Evolutionary conservation across 805 yeast genomes (phyloP).

Genomic region (Saccharomycopsis sp.): DNA sequence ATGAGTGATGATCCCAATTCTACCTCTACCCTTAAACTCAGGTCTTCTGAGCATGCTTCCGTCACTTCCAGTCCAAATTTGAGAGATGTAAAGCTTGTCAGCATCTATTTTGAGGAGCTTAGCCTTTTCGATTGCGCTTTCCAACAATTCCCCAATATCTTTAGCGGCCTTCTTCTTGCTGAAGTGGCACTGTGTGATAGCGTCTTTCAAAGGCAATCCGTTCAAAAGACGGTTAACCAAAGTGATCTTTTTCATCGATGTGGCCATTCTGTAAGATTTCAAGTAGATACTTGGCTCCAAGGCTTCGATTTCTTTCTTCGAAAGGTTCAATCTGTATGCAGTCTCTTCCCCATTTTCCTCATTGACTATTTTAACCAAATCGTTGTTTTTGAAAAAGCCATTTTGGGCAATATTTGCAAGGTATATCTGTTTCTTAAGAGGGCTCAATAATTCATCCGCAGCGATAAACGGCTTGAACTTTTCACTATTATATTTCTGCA

Average conservation of each 20-base stretch:
- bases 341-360: conserved; percentile 31
- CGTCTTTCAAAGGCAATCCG: conserved; percentile 62
- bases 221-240: conserved; percentile 70
- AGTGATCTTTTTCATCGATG: conserved; percentile 86
- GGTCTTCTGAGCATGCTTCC: conserved; percentile 64
- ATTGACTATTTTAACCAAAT: conserved; percentile 36
- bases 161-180: conserved; percentile 70
- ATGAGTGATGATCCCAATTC: conserved; percentile 72
- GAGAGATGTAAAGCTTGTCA: conserved; percentile 61
- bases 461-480: conserved; percentile 42
- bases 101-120: conserved; percentile 49
- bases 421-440: conserved; percentile 64
- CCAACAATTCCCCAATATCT: conserved; percentile 70
- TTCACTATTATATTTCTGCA: conserved; percentile 48
- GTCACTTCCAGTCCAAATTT: conserved; percentile 90
- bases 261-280: conserved; percentile 73
- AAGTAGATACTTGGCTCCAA: conserved; percentile 85
- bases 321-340: conserved; percentile 48
- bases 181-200: conserved; percentile 90
- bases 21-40: conserved; percentile 86
- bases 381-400: conserved; percentile 64
- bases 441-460: conserved; percentile 51
- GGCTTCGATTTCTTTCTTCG: conserved; percentile 60
- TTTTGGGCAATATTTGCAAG: conserved; percentile 50
- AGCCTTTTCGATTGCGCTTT: conserved; percentile 67